phyloP scores from a whole-genome alignment of 768 basidiomycete species.

The Boletus reticulatus region DNA sequence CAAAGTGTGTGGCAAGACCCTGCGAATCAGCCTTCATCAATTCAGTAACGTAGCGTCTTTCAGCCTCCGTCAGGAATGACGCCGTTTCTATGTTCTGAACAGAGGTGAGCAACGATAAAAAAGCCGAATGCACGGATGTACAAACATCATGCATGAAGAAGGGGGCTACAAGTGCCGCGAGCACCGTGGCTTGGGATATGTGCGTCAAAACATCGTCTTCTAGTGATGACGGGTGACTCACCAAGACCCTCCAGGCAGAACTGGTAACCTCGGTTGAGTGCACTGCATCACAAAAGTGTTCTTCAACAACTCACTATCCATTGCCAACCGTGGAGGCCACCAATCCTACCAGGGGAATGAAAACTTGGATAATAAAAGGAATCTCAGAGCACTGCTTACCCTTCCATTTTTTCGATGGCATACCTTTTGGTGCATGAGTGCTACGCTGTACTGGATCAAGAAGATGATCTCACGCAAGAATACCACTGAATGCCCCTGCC shows the following conservation, averaged over 20 bases:
- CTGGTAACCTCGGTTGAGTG: background rate
- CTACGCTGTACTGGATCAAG: background rate
- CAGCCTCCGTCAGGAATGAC: background rate
- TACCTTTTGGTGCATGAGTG: background rate
- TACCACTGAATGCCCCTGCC: background rate
- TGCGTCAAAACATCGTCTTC: background rate
- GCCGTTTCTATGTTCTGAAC: background rate
- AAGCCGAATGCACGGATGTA: background rate
- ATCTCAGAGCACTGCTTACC: background rate
- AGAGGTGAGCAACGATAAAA: background rate
- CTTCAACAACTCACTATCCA: background rate
- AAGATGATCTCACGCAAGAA: background rate
- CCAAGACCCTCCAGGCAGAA: background rate
- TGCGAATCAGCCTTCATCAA: background rate
- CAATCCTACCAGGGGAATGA: background rate
- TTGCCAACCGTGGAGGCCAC: slow-evolving; percentile 1
- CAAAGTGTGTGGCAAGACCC: background rate
- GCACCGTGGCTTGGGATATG: background rate
- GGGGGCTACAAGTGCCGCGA: background rate
- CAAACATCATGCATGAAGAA: background rate
- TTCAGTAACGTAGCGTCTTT: background rate
- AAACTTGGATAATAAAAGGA: background rate
- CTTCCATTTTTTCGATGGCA: background rate
- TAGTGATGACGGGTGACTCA: background rate
- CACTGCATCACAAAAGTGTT: too few relatives aligned